Evolutionary conservation across 495 filamentous ascomycete species (phyloP), one percentile per base, ranked within the genome.

Genomic region (Tuber indicum): DNA sequence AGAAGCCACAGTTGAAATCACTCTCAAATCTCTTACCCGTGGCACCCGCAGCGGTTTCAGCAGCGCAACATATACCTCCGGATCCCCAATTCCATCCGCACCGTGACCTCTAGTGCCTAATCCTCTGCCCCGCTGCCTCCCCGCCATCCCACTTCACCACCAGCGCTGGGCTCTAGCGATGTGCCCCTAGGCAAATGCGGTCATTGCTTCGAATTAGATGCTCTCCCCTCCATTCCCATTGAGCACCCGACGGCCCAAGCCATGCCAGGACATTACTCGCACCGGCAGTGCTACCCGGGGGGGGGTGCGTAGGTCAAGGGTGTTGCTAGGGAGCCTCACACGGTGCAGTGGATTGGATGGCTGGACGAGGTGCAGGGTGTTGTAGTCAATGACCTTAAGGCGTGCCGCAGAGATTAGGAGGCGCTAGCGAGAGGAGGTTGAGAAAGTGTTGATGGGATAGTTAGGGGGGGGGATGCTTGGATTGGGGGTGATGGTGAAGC

Each of bases 201-300:
- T 6, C 81, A 86, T 41, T 86, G 85, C 74, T 85, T 80, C 72
- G 85, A 84, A 58, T 81, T 82, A 32, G 62, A 85, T 6, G 74
- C 77, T 5, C 73, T 83, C 58, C 84, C 85, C 78, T 80, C 83
- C 9, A 77, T 85, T 73, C 81, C 85, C 41, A 17, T 41, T 41
- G 39, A 16, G 14, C 12, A 16, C 12, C 45, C 45, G 3, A 46
- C 45, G 0, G 3, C 16, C 12, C 7, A 16, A 17, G 16, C 14
- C 10, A 23, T 6, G 46, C 23, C 49, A 10, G 73, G 7, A 73
- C 75, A 23, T 42, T 80, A 16, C 36, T 45, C 32, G 42, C 41
- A 21, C 36, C 73, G 26, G 46, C 41, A 71, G 49, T 47, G 39
- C 41, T 79, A 39, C 42, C 45, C 3, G 69, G 73, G 36, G 76